phyloP scores from a whole-genome alignment of 805 yeast species.

The Scheffersomyces amazonensis region DNA sequence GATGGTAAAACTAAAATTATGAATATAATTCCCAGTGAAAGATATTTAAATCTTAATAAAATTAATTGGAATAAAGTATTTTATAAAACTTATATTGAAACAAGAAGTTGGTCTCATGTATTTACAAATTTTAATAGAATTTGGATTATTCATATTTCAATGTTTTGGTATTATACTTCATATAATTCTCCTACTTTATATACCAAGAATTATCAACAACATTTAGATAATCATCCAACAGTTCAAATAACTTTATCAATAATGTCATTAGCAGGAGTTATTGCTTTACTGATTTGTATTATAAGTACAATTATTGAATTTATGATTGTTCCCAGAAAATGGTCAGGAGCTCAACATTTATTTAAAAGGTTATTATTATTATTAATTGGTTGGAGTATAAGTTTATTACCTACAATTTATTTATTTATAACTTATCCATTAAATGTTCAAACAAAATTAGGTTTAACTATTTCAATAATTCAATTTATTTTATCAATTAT shows the following conservation, averaged over 20 bases:
- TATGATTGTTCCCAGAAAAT: conserved; percentile 64
- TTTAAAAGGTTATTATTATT: conserved; percentile 45
- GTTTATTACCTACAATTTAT: conserved; percentile 50
- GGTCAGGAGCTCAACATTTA: conserved; percentile 70
- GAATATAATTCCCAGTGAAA: conserved; percentile 49
- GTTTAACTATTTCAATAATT: conserved; percentile 45
- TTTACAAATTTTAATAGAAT: conserved; percentile 72
- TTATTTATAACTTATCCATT: conserved; percentile 46
- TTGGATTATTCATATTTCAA: conserved; percentile 72
- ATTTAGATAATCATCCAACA: conserved; percentile 59
- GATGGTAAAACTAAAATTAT: conserved; percentile 47
- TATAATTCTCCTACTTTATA: conserved; percentile 68
- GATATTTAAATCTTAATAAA: conserved; percentile 53
- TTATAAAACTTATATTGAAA: conserved; percentile 71
- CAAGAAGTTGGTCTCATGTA: conserved; percentile 74
- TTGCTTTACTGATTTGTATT: conserved; percentile 56
- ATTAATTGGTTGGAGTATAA: conserved; percentile 39
- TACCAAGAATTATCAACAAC: conserved; percentile 53
- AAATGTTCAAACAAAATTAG: conserved; percentile 26
- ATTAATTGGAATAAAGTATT: conserved; percentile 69
- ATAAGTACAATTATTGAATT: conserved; percentile 56
- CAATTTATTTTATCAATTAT: conserved; percentile 57
- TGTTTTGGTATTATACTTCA: conserved; percentile 76
- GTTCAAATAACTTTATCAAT: conserved; percentile 52
- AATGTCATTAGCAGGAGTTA: conserved; percentile 65